A percentile compares a stretch with the other conserved stretches of the same genome.
phyloP scores from a whole-genome alignment of 192 early-diverging fungal genomes.

The Podila clonocystis region DNA sequence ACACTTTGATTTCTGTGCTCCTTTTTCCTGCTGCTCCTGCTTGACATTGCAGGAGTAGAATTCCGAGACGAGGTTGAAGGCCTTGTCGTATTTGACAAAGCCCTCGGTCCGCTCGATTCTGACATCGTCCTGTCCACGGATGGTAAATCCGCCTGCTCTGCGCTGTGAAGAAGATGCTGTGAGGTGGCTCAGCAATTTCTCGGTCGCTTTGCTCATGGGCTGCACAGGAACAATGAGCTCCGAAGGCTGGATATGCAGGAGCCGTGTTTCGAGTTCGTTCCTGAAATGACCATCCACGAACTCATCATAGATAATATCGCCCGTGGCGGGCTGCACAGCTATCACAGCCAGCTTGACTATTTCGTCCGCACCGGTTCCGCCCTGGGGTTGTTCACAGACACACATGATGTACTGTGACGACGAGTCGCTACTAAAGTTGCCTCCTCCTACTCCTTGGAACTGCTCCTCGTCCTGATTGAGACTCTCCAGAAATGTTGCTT shows the following conservation, averaged over 20 bases:
- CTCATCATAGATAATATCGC: slow-evolving; percentile 76
- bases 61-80: slow-evolving; percentile 54
- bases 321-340: slow-evolving; percentile 73
- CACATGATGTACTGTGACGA: slow-evolving; percentile 61
- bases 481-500: slow-evolving; percentile 65
- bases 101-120: slow-evolving; percentile 64
- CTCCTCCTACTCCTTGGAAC: slow-evolving; percentile 14
- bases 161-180: slow-evolving; percentile 21
- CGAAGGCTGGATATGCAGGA: slow-evolving; percentile 70
- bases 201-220: slow-evolving; percentile 63
- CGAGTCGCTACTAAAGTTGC: slow-evolving; percentile 8
- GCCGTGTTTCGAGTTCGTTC: slow-evolving; percentile 73
- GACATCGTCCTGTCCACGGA: slow-evolving; percentile 47
- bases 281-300: slow-evolving; percentile 73
- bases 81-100: slow-evolving; percentile 57
- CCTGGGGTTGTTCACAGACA: slow-evolving; percentile 54
- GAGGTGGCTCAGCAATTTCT: slow-evolving; percentile 58
- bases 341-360: slow-evolving; percentile 57
- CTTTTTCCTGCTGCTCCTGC: slow-evolving; percentile 14
- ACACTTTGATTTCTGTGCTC: neutral
- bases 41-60: slow-evolving; percentile 50
- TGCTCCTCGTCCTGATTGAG: slow-evolving; percentile 41
- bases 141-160: neutral
- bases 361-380: slow-evolving; percentile 56
- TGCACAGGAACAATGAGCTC: slow-evolving; percentile 71